Base-by-base conservation (phyloP, 2,329 filamentous ascomycete species). In the Xenosphaeropsis pyriputrescens region DNA sequence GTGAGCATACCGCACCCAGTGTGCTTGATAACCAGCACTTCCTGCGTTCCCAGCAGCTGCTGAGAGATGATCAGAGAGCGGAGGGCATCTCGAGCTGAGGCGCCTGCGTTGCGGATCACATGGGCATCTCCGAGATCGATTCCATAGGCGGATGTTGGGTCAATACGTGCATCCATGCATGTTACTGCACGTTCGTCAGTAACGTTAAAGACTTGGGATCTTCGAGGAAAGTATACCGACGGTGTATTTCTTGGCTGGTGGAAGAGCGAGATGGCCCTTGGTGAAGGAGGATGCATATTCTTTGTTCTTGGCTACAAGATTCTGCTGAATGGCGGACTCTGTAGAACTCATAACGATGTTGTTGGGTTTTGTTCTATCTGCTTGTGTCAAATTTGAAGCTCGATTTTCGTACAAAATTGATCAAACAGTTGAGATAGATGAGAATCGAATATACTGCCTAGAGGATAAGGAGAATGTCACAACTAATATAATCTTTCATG, bases 81-180 rank as follows among this genome's bases (percentile, higher is more conserved):
- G 6, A 88, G 64, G 0, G 77, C 79, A 40, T 89, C 83, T 29
- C 64, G 60, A 2, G 72, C 77, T 13, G 69, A 75, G 1, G 65
- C 81, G 2, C 79, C 79, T 8, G 77, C 79, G 46, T 86, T 88
- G 41, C 82, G 74, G 42, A 86, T 79, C 22, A 86, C 72, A 56
- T 91, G 83, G 0, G 83, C 84, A 45, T 86, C 80, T 31, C 84
- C 83, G 14, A 84, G 68, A 15, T 68, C 61, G 40, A 88, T 78
- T 7, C 77, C 79, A 38, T 85, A 79, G 1, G 79, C 79, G 11
- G 69, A 62, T 3, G 73, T 68, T 0, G 83, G 75, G 48, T 89
- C 68, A 47, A 77, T 63, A 37, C 83, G 74, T 5, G 84, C 79
- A 51, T 91, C 83, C 82, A 91, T 91, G 58, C 84, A 91, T 0